phyloP scores from a whole-genome alignment of 495 filamentous ascomycete genomes.

The Apiosordaria backusii region DNA sequence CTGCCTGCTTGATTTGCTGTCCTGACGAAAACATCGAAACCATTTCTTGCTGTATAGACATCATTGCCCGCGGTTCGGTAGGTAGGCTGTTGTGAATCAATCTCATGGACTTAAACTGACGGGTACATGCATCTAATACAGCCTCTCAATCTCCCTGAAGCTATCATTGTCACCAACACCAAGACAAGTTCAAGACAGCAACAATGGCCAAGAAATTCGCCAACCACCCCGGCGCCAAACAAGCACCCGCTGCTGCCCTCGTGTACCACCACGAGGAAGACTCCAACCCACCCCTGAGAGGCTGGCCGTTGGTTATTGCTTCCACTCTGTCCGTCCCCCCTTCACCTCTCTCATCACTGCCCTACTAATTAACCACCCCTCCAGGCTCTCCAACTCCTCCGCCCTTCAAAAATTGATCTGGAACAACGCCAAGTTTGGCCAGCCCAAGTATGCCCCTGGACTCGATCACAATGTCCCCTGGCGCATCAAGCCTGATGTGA shows the following conservation, averaged over 20 bases:
- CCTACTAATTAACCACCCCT: background rate
- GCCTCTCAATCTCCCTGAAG: no score
- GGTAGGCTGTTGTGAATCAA: background rate
- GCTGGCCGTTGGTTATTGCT: slow-evolving; percentile 27
- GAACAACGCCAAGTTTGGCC: slow-evolving; percentile 69
- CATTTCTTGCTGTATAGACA: no score
- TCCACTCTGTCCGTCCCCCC: slow-evolving; percentile 26
- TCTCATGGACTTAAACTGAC: background rate
- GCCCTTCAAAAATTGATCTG: slow-evolving; percentile 45
- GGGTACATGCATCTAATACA: background rate
- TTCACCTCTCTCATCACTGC: background rate
- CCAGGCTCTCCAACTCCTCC: slow-evolving; percentile 24
- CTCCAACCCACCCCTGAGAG: slow-evolving; percentile 32
- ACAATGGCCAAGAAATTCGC: slow-evolving; percentile 19
- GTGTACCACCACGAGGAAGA: slow-evolving; percentile 25
- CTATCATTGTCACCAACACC: no score
- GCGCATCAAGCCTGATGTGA: slow-evolving; percentile 75
- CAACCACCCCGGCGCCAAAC: slow-evolving; percentile 34
- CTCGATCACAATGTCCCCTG: slow-evolving; percentile 55
- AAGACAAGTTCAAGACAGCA: background rate
- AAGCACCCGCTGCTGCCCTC: slow-evolving; percentile 28
- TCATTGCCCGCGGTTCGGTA: background rate
- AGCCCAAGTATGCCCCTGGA: slow-evolving; percentile 54
- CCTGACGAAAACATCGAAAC: background rate
- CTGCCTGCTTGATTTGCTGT: background rate